Evolutionary conservation across 805 yeast species (phyloP).

Genomic region (Priceomyces castillae): DNA sequence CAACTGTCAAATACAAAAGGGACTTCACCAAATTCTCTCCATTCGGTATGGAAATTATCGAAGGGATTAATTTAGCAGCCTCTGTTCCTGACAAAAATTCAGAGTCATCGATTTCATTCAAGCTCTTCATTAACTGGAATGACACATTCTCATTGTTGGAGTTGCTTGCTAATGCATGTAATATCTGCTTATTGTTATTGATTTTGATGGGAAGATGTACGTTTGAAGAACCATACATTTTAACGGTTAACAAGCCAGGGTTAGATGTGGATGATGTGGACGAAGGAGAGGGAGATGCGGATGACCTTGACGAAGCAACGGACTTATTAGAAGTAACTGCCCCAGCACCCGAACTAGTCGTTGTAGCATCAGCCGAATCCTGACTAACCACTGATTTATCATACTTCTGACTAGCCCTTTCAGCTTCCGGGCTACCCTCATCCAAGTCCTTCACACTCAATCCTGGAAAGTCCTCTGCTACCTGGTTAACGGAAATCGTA

Average conservation of each 20-base stretch:
- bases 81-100: conserved; percentile 26
- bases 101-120: conserved; percentile 17
- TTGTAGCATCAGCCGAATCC: neutral
- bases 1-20: conserved; percentile 80
- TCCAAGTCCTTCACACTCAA: conserved; percentile 9
- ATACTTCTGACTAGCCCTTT: neutral
- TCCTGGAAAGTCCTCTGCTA: conserved; percentile 24
- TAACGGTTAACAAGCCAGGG: conserved; percentile 77
- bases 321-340: neutral
- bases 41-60: conserved; percentile 54
- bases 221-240: conserved; percentile 67
- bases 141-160: conserved; percentile 30
- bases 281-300: neutral
- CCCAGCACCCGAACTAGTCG: neutral
- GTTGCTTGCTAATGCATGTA: conserved; percentile 64
- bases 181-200: conserved; percentile 58
- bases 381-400: neutral
- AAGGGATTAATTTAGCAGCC: conserved; percentile 46
- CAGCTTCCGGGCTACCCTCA: neutral
- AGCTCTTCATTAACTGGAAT: conserved; percentile 33
- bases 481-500: conserved; percentile 20
- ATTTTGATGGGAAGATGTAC: conserved; percentile 69
- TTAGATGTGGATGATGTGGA: conserved; percentile 11
- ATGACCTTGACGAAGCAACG: neutral
- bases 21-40: conserved; percentile 55